Evolutionary conservation across 2,329 filamentous ascomycete species (phyloP).

Genomic region (Pseudopithomyces maydicus): DNA sequence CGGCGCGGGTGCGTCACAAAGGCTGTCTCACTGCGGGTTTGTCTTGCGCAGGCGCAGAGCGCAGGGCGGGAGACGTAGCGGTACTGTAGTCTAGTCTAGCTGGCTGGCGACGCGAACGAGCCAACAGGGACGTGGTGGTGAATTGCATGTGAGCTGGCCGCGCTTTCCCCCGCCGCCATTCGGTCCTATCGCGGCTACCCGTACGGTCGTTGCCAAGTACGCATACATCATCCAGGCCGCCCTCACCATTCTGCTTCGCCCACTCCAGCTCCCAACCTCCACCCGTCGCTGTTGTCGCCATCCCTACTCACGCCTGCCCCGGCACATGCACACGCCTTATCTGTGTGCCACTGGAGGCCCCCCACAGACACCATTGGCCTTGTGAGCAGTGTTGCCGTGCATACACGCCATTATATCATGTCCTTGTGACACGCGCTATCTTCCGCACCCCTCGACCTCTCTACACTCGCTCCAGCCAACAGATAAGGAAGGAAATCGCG

Average conservation of each 20-base stretch:
- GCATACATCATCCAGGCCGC: constrained; percentile 27
- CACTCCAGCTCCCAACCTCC: constrained; percentile 1
- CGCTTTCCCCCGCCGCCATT: constrained; percentile 19
- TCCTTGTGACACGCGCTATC: constrained; percentile 46
- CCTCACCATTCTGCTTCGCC: neutral
- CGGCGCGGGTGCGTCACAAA: constrained; percentile 20
- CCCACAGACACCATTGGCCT: constrained; percentile 18
- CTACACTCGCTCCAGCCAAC: constrained; percentile 14
- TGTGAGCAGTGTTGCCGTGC: constrained; percentile 18
- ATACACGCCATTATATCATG: constrained; percentile 35
- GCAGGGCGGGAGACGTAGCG: no score
- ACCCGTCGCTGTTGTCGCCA: constrained; percentile 5
- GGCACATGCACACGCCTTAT: constrained; percentile 18
- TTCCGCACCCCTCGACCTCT: constrained; percentile 18
- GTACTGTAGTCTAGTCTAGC: no score
- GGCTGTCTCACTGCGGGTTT: constrained; percentile 12
- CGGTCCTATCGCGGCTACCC: constrained; percentile 21
- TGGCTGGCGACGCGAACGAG: neutral
- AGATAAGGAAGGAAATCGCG: constrained; percentile 15
- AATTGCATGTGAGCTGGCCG: constrained; percentile 20
- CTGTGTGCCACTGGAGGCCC: constrained; percentile 19
- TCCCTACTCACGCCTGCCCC: constrained; percentile 10
- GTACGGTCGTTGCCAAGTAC: constrained; percentile 21
- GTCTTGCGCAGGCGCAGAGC: constrained; percentile 7
- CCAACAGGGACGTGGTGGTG: constrained; percentile 3